These are phyloP conservation scores for Pseudogymnoascus sp. DNA, from an alignment of 2,329 filamentous ascomycete genomes.

Conservation along the genomic window DNA sequence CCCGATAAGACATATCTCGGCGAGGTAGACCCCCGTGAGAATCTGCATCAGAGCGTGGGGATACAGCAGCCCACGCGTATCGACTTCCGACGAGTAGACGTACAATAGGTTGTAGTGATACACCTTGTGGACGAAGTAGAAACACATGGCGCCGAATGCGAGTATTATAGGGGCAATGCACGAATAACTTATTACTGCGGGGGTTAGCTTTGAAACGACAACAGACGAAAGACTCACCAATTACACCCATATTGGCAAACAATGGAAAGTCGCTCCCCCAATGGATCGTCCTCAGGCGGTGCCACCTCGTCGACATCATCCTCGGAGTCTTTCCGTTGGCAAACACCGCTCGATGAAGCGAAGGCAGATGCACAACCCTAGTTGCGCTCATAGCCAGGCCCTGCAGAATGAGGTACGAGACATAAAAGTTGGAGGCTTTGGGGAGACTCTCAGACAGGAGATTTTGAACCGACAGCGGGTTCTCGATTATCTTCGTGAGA, in stretches of 20 bases:
- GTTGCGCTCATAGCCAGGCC: conserved; percentile 55
- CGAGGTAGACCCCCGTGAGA: conserved; percentile 56
- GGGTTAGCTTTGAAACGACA: conserved; percentile 10
- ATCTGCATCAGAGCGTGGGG: conserved; percentile 56
- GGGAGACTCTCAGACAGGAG: conserved; percentile 52
- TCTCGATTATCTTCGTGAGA: conserved; percentile 41
- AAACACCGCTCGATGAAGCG: conserved; percentile 49
- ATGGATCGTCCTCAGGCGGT: conserved; percentile 43
- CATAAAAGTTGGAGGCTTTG: conserved; percentile 59
- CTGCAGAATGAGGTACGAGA: conserved; percentile 61
- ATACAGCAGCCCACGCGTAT: conserved; percentile 60
- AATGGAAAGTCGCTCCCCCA: conserved; percentile 55
- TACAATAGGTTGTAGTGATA: conserved; percentile 61
- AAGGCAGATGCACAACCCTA: conserved; percentile 50
- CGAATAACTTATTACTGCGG: conserved; percentile 54
- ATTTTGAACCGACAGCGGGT: conserved; percentile 41
- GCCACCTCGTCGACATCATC: conserved; percentile 52
- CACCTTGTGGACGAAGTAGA: conserved; percentile 56
- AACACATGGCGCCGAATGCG: conserved; percentile 54
- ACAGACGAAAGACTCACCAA: conserved; percentile 35
- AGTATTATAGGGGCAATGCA: conserved; percentile 60
- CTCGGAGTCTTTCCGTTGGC: conserved; percentile 55
- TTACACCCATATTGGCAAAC: conserved; percentile 47
- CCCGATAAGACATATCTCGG: conserved; percentile 55
- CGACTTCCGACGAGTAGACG: conserved; percentile 52